Conservation (phyloP, 1,139 yeast species). For the Lipomyces yarrowii region DNA sequence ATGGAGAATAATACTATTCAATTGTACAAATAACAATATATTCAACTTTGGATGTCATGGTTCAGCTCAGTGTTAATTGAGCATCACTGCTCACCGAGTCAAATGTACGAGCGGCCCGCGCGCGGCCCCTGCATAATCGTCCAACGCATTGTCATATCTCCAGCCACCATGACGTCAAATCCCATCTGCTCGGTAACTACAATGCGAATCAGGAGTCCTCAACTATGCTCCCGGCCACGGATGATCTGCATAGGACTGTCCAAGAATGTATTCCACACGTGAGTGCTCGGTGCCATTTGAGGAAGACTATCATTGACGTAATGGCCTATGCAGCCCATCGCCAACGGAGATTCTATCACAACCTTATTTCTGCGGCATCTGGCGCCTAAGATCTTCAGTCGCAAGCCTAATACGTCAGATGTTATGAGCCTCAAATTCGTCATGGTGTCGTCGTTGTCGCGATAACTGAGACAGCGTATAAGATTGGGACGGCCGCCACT, state of each 20-base stretch:
- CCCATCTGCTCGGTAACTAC: background rate
- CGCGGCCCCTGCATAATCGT: background rate
- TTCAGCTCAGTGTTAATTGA: background rate
- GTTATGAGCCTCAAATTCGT: constrained; percentile 1
- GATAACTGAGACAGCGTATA: background rate
- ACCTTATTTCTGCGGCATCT: background rate
- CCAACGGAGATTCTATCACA: constrained; percentile 2
- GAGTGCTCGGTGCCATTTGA: background rate
- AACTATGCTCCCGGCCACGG: background rate
- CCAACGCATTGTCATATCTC: background rate
- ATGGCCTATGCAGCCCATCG: constrained; percentile 2
- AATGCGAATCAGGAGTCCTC: background rate
- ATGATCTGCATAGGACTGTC: constrained; percentile 2
- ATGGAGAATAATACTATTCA: background rate
- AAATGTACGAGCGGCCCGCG: background rate
- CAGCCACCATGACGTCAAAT: background rate
- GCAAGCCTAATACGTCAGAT: constrained; percentile 1
- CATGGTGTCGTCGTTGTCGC: background rate
- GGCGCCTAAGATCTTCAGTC: background rate
- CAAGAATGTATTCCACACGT: background rate
- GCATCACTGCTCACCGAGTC: background rate
- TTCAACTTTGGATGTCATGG: background rate
- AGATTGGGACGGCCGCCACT: background rate
- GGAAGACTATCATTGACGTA: background rate
- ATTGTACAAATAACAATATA: background rate